Base-by-base conservation (phyloP, 2,329 filamentous ascomycete species). In the Penicillium crustosum region DNA sequence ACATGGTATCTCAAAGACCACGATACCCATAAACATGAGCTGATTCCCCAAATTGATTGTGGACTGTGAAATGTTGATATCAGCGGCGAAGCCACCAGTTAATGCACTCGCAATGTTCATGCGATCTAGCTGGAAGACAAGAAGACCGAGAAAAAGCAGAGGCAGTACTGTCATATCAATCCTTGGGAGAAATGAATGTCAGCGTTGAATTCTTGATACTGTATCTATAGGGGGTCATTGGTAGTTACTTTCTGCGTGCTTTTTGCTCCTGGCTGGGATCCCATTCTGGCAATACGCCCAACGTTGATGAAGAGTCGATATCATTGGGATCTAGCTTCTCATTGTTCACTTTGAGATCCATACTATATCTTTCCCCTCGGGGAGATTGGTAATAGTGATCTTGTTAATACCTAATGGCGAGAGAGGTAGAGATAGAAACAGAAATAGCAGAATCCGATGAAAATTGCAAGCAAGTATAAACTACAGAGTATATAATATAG, bases 1-100 rank as follows among this genome's bases (percentile, higher is more conserved):
- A 29, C 25, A 51, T 21, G 49, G 49, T 51, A 51, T 51, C 1
- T 51, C 49, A 5, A 51, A 31, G 3, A 51, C n/a, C 8, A 51
- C 27, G 4, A 51, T 31, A 3, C 49, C 49, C 38, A 51, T 23
- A 2, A 51, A 51, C 36, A 51, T 51, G 8, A 51, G 38, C 19
- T 51, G 49, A n/a, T 51, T 51, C 4, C 49, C 49, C 5, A 51
- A 4, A n/a, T 51, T 51, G 25, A 51, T 17, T 5, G 49, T 51
- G 5, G 25, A 21, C 1, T 51, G 49, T 7, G 25, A 17, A n/a
- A 51, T 23, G 4, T 29, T 31, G 38, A 51, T 42, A 21, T 31
- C 38, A 6, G 27, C 23, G 0, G 49, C 49, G 10, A 51, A 51
- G 9, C 27, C 38, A 7, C 49, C 49, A 8, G 49, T 51, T 8